Evolutionary conservation across 495 filamentous ascomycete genomes (phyloP).

Genomic region (Chlorociboria aeruginascens): DNA sequence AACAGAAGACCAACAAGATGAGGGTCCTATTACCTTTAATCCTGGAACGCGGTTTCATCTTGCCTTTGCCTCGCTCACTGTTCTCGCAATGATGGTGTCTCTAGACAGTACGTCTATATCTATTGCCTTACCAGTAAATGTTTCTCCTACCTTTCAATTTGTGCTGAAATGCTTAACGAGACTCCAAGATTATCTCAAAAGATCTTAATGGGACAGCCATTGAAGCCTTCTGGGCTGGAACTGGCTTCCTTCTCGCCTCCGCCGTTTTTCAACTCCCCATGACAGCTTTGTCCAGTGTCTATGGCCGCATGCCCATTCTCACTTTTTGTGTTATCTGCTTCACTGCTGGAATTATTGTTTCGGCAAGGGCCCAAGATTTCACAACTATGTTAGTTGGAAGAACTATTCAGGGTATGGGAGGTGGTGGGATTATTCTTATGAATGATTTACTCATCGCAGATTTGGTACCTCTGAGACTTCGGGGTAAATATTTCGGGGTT

Average conservation of each 20-base stretch:
- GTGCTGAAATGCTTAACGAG: too few relatives aligned
- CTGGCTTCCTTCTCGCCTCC: constrained; percentile 37
- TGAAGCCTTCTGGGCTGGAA: constrained; percentile 45
- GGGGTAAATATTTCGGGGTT: constrained; percentile 25
- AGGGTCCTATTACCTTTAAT: too few relatives aligned
- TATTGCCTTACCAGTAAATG: too few relatives aligned
- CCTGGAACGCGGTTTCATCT: too few relatives aligned
- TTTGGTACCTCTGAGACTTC: constrained; percentile 38
- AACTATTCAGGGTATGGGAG: constrained; percentile 45
- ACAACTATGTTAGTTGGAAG: constrained; percentile 32
- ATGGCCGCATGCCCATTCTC: constrained; percentile 31
- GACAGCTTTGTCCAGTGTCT: constrained; percentile 36
- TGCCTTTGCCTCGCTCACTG: too few relatives aligned
- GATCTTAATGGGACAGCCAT: constrained; percentile 37
- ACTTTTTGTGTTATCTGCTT: constrained; percentile 31
- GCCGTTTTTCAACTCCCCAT: constrained; percentile 38
- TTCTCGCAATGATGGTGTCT: too few relatives aligned
- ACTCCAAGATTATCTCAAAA: constrained; percentile 1
- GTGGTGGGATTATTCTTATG: constrained; percentile 52
- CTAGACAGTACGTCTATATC: too few relatives aligned
- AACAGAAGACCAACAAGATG: too few relatives aligned
- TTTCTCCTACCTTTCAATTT: too few relatives aligned
- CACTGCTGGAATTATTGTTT: constrained; percentile 44
- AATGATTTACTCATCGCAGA: constrained; percentile 55
- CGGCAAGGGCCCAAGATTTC: constrained; percentile 44